Conservation (phyloP, 768 basidiomycete genomes). For the Russula sp. region DNA sequence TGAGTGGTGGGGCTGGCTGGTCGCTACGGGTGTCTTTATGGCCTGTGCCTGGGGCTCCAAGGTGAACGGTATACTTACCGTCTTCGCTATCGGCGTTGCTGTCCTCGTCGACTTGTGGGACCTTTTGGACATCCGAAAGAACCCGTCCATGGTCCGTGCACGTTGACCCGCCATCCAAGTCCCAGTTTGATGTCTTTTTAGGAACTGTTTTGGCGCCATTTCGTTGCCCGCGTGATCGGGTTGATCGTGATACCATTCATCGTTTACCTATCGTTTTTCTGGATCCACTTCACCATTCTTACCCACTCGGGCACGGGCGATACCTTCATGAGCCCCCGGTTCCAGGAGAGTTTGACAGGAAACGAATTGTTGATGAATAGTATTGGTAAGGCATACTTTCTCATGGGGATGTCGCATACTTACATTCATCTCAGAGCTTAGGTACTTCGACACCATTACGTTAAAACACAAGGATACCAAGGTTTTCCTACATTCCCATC, state of each 20-base stretch:
- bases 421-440: constrained; percentile 58
- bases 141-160: constrained; percentile 56
- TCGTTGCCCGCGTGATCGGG: constrained; percentile 75
- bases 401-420: constrained; percentile 1
- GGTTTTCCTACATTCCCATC: constrained; percentile 89
- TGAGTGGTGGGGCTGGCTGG: constrained; percentile 94
- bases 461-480: constrained; percentile 92
- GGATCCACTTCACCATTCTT: constrained; percentile 86
- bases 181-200: constrained; percentile 6
- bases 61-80: constrained; percentile 93
- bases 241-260: constrained; percentile 85
- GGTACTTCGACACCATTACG: constrained; percentile 84
- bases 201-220: constrained; percentile 82
- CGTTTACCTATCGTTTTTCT: constrained; percentile 94
- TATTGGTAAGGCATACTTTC: constrained; percentile 54
- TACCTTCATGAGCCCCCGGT: constrained; percentile 94
- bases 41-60: constrained; percentile 97
- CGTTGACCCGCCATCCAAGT: background rate
- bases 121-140: constrained; percentile 77
- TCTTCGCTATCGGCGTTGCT: constrained; percentile 81
- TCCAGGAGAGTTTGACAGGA: constrained; percentile 91
- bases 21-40: constrained; percentile 87
- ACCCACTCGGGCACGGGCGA: constrained; percentile 89
- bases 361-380: constrained; percentile 91
- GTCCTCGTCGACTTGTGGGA: constrained; percentile 95